Evolutionary conservation across 306 rosid species (phyloP).

Genomic region (Inga oerstediana): DNA sequence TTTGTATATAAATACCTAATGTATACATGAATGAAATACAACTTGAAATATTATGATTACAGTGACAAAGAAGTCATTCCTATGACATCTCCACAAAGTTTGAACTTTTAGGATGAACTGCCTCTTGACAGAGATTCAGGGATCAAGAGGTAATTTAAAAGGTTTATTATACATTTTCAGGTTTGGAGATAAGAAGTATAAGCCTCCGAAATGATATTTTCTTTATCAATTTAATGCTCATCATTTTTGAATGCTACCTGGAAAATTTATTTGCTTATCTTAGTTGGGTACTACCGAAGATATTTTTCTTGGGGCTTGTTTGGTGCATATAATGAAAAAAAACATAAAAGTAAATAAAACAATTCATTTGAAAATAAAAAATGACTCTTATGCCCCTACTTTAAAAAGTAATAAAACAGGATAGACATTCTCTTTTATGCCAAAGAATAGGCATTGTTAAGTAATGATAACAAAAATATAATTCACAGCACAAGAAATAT

Average conservation of each 20-base stretch:
- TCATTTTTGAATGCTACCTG: neutral
- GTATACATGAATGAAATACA: too few species aligned
- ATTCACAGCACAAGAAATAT: neutral
- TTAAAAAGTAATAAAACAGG: neutral
- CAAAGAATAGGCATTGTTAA: neutral
- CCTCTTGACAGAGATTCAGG: neutral
- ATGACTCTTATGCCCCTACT: neutral
- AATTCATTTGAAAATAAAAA: too few species aligned
- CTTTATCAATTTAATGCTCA: neutral
- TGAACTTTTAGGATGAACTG: neutral
- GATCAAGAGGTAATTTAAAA: neutral
- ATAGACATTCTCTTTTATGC: neutral
- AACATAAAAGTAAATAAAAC: neutral
- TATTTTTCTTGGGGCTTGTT: neutral
- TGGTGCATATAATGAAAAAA: neutral
- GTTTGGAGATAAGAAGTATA: neutral
- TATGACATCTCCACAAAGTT: neutral
- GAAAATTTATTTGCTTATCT: slow-evolving; percentile 10
- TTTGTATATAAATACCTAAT: too few species aligned
- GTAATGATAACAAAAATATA: neutral
- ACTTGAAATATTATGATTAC: too few species aligned
- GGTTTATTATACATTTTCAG: neutral
- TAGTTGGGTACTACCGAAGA: neutral
- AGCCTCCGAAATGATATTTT: neutral
- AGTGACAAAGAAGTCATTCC: neutral